Evolutionary conservation across 371 early-diverging fungal species (phyloP), one percentile per base, ranked within the genome.

Genomic region (Gilbertella persicaria): DNA sequence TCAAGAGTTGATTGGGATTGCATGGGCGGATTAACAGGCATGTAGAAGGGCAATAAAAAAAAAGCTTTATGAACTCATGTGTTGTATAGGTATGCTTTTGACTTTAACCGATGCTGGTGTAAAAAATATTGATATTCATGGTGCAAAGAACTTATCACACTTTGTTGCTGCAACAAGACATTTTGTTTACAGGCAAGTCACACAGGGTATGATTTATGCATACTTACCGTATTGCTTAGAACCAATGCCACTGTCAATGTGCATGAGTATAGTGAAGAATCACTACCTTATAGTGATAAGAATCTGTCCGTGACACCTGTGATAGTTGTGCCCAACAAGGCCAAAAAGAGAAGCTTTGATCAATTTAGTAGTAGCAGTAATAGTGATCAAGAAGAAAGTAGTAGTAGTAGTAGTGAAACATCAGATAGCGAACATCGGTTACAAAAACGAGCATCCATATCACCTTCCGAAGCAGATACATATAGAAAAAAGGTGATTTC

Each of bases 1-100:
- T 90, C 94, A 1, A 76, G 90, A 13, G 66, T 87, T 2, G 67
- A 83, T 25, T 95, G 96, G 95, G 87, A 85, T 20, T 71, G 79
- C 50, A 65, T 92, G 13, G 98, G 97, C 35, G 98, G 98, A 21
- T 71, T 95, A 41, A 91, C 95, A n/a, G 97, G 87, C n/a, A n/a
- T n/a, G n/a, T n/a, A n/a, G n/a, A n/a, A n/a, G n/a, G n/a, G n/a
- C n/a, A n/a, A n/a, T n/a, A n/a, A n/a, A n/a, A n/a, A n/a, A n/a
- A n/a, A 36, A 14, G 19, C 4, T 21, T 2, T 44, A 6, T 35
- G n/a, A 4, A 28, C 28, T 28, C n/a, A n/a, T 28, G n/a, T 26
- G 30, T 44, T 45, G 5, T 36, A 8, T 64, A 86, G 92, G 97
- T 23, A 87, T 94, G 90, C 67, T 98, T 9, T 74, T 97, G 57